Evolutionary conservation across 2,329 filamentous ascomycete genomes (phyloP), one percentile per base, ranked within the genome.

Genomic region (Aspergillus sp.): DNA sequence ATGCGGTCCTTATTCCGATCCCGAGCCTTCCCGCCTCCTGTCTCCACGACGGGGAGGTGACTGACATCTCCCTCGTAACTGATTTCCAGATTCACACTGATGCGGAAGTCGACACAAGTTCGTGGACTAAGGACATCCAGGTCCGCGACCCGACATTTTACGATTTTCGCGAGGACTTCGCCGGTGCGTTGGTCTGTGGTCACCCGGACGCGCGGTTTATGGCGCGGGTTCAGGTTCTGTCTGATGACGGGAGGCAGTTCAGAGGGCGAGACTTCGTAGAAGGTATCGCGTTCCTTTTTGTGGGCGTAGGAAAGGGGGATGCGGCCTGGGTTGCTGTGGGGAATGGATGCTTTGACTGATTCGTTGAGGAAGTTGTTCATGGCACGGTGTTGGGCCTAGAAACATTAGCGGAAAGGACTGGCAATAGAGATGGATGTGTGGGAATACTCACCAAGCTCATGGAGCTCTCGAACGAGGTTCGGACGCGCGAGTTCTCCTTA

Each of bases 11-110:
- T 98, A 57, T 81, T 82, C 5, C 90, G 81, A 58, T 88, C 83
- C 41, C 52, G 62, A 9, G 57, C 68, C 40, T 66, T 70, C 33
- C 63, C 64, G 19, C 36, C 36, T 3, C 70, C 71, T 7, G 58
- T 55, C 4, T 65, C 66, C 27, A 75, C 73, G 6, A 73, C 66
- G 0, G 70, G 63, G 2, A 82, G 66, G 26, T 72, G 70, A 5
- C 81, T 74, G 0, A 86, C 59, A 1, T 80, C 74, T 27, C 89
- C 88, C 3, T 88, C 78, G 73, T 83, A 94, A 45, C 84, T 79
- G 79, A 94, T 89, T 79, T 98, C 94, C 2, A 98, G 78, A 62
- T 95, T 97, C 61, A 98, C 82, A 58, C 88, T 94, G 56, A 98
- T 83, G 7, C 93, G 86, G 69, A 89, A 95, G 68, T 98, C 93